Percentiles rank a stretch among this genome's conserved stretches.
These are phyloP conservation scores for Saccharomyces hybrid DNA, from an alignment of 1,139 yeast genomes.

Conservation along the genomic window DNA sequence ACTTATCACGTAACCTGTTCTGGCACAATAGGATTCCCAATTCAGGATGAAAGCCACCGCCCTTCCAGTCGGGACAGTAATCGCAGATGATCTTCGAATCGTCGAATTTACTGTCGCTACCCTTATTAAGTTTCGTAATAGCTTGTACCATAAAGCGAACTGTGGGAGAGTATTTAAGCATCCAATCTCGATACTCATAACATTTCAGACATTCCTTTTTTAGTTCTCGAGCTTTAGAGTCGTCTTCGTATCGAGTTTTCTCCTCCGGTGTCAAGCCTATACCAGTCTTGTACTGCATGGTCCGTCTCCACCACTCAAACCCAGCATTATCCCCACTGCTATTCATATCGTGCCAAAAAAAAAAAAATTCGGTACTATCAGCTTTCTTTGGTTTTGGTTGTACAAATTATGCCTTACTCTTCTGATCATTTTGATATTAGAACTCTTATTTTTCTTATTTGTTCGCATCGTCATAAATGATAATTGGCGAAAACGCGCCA, in stretches of 20 bases:
- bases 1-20: constrained; percentile 66
- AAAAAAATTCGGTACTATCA: background rate
- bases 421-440: background rate
- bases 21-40: constrained; percentile 82
- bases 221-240: constrained; percentile 37
- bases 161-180: constrained; percentile 71
- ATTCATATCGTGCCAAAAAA: background rate
- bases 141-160: constrained; percentile 85
- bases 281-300: constrained; percentile 66
- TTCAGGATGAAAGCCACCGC: constrained; percentile 92
- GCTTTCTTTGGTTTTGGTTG: background rate
- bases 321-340: constrained; percentile 30
- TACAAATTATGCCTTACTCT: background rate
- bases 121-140: constrained; percentile 45
- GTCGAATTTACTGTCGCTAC: constrained; percentile 18
- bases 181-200: constrained; percentile 70
- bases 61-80: constrained; percentile 75
- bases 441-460: background rate
- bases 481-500: background rate
- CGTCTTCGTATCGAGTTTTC: constrained; percentile 50
- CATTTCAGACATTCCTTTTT: constrained; percentile 59
- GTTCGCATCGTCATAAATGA: background rate
- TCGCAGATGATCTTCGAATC: constrained; percentile 60
- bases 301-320: constrained; percentile 78
- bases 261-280: constrained; percentile 52